Base-by-base conservation (phyloP, 202 grass and related monocot species). In the Saccharum hybrid region DNA sequence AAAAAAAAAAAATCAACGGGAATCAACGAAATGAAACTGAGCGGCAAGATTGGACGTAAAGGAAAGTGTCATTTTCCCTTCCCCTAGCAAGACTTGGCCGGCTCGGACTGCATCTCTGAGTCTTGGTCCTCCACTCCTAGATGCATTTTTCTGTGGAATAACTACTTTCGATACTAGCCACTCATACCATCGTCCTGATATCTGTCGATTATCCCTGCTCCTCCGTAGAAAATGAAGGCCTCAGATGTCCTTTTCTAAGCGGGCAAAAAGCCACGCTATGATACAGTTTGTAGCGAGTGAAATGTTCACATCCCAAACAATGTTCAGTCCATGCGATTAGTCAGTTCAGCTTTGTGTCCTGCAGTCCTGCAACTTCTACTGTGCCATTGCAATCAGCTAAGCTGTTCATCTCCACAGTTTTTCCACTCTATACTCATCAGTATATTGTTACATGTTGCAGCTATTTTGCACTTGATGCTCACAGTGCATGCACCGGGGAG, bases 401-500 rank as follows among this genome's bases (percentile, higher is more conserved):
- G 41, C 40, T 65, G 12, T 7, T 30, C 61, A 49, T 30, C 22
- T 30, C 41, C 10, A 23, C 18, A 15, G 39, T 66, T n/a, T 1
- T 61, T 4, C 33, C 14, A 61, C 18, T 45, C 38, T 10, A n/a
- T 30, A 43, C 10, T 46, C 43, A 46, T 13, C 9, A 11, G 10
- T 45, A 45, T 46, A 45, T 46, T 46, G 43, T 46, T 48, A 57
- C 56, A 14, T 23, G 61, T 13, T 75, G 33, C 63, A 87, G 59
- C 57, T 85, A 10, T 49, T 78, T 10, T 28, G 56, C 42, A 10
- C 45, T 36, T 66, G 5, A 48, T 19, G 43, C 31, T 56, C 31
- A 43, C 59, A 16, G 77, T 80, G 23, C 74, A 74, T 49, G 81
- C 69, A 88, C 33, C 31, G 10, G 75, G 52, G 21, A 60, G 4